Evolutionary conservation across 805 yeast genomes (phyloP), one percentile per base, ranked within the genome.

Genomic region (Isabelozyma heimii): DNA sequence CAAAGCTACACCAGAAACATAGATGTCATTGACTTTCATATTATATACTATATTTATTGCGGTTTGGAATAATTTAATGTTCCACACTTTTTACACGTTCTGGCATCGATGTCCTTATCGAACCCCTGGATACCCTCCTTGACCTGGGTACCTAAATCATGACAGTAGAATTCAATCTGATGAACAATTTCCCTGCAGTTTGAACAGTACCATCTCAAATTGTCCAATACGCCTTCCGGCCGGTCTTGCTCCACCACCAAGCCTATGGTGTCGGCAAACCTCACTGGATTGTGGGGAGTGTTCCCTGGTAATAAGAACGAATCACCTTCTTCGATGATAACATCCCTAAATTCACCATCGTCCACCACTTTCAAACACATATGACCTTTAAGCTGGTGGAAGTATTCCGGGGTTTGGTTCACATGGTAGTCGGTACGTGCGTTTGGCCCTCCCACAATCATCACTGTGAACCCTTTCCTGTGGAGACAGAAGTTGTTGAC

Each of bases 381-480:
- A 24, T 76, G 73, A 1, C 97, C 97, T 66, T 89, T 89, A 64
- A 86, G 81, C 76, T 87, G 92, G 68, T 86, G 84, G 65, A 91
- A 91, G 81, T 90, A 91, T 61, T 91, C 97, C 0, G 97, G 97
- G 0, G 97, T 91, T 58, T 89, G 95, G 62, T 91, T 91, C 44
- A 91, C 81, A 61, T 91, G 97, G 63, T 89, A 91, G 63, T 91
- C 97, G 0, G 96, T 91, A 49, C 97, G 76, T 60, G 85, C 96
- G 64, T 91, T 91, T 3, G 97, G 97, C 0, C 97, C 97, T 13
- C 97, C 97, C 1, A 91, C 96, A 45, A 91, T 84, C 97, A 91
- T 91, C 37, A 91, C 90, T 0, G 97, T 91, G 64, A 87, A 88
- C 0, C 97, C 97, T 5, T 95, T 97, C 43, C 91, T 76, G 66